Base-by-base conservation (phyloP, 768 basidiomycete species). In the Trametes villosa region DNA sequence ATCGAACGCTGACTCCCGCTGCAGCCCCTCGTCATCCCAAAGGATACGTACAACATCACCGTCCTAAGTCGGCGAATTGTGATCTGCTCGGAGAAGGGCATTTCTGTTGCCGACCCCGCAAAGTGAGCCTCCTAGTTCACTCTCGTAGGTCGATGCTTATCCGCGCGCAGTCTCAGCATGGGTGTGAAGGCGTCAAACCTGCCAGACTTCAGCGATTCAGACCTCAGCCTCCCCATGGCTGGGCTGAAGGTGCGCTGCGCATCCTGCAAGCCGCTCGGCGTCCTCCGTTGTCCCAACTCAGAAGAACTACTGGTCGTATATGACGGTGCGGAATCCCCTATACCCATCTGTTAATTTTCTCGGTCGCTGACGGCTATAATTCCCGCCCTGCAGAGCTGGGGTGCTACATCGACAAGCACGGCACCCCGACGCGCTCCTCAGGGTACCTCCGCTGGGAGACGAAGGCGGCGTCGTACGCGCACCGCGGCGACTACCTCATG, bases 371-470 rank as follows among this genome's bases (percentile, higher is more conserved):
- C 33, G 20, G 2, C 2, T 11, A 4, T 13, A 9, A n/a, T 24
- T 7, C 22, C 12, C 12, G 5, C 13, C 9, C 13, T 33, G 9
- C 60, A 93, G 92, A 81, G 29, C 74, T 92, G 40, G 92, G 92
- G 15, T 91, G 85, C 67, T 94, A 89, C 70, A 83, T 92, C 66
- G 83, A 87, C 57, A 87, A 84, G 56, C 79, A 85, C 62, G 92
- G 92, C 2, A 70, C 76, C 1, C 91, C 90, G 3, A 77, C 76
- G 12, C 87, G 89, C 40, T 80, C 80, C 44, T 79, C 76, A 4
- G 80, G 82, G 0, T 92, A 83, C 70, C 82, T 93, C 62, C 86
- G 85, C 58, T 94, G 92, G 92, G 92, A 94, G 75, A 82, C 81
- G 59, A 85, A 80, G 61, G 89, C 86, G 12, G 76, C 74, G 2